phyloP scores from a whole-genome alignment of 1,139 yeast species.

The Debaryomyces coudertii region DNA sequence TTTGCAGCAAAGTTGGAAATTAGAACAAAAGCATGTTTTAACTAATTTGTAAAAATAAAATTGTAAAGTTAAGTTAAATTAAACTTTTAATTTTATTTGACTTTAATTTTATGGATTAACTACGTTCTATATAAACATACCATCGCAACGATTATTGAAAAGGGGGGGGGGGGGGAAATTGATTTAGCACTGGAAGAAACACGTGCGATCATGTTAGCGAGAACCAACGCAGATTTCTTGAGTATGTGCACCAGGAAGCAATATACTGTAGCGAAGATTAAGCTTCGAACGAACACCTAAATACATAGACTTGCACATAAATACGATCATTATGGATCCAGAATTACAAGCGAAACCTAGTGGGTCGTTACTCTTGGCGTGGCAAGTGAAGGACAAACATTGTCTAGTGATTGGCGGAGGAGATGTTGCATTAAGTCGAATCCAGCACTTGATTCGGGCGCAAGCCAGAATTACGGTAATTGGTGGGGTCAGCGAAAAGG shows the following conservation, averaged over 20 bases:
- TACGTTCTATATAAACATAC: too few species aligned
- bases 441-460: conserved; percentile 67
- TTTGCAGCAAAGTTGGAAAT: too few species aligned
- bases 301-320: not conserved
- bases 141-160: too few species aligned
- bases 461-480: conserved; percentile 72
- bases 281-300: not conserved
- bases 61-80: too few species aligned
- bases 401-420: conserved; percentile 83
- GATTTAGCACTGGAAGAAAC: not conserved
- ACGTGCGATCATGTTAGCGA: not conserved
- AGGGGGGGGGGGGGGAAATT: too few species aligned
- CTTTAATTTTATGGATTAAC: too few species aligned
- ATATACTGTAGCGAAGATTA: not conserved
- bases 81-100: too few species aligned
- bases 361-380: conserved; percentile 69
- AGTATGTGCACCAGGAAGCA: not conserved
- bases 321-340: not conserved
- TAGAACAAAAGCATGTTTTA: not conserved
- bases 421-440: conserved; percentile 75
- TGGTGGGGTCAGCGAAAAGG: conserved; percentile 43
- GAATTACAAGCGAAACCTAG: conserved; percentile 22
- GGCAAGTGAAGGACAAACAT: conserved; percentile 68
- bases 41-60: too few species aligned
- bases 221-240: not conserved